Evolutionary conservation across 805 yeast species (phyloP).

Genomic region (Hanseniaspora clermontiae): DNA sequence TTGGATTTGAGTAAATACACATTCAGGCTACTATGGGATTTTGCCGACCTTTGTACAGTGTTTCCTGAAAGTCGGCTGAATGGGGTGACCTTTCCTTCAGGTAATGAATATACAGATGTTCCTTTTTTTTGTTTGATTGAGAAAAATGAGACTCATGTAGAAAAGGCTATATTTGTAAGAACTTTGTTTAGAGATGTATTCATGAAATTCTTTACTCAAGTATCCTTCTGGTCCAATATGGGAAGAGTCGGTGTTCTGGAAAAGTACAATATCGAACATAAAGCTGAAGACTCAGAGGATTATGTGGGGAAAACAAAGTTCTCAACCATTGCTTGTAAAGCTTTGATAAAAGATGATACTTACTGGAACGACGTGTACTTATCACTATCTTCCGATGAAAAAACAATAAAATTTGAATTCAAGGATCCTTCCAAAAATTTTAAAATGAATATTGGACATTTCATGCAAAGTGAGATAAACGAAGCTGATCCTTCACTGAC

Average conservation of each 20-base stretch:
- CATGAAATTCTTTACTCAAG: conserved; percentile 32
- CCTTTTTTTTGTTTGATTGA: conserved; percentile 2
- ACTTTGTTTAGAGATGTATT: conserved; percentile 24
- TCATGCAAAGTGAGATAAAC: conserved; percentile 50
- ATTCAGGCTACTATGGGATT: conserved; percentile 1
- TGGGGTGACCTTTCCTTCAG: not conserved
- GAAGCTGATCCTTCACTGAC: conserved; percentile 52
- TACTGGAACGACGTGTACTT: not conserved
- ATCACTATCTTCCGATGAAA: not conserved
- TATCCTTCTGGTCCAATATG: conserved; percentile 47
- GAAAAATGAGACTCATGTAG: not conserved
- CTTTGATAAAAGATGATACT: not conserved
- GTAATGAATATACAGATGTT: conserved; percentile 6
- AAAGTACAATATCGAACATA: conserved; percentile 15
- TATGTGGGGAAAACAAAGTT: not conserved
- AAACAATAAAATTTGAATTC: not conserved
- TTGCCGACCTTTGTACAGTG: not conserved
- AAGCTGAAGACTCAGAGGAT: conserved; percentile 13
- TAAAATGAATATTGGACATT: conserved; percentile 17
- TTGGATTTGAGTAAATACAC: not conserved
- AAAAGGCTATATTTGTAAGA: not conserved
- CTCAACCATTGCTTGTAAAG: not conserved
- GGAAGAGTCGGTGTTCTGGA: conserved; percentile 38
- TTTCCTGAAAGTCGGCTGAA: not conserved
- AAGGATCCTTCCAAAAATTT: not conserved